Evolutionary conservation across 2,329 filamentous ascomycete species (phyloP), one percentile per base, ranked within the genome.

Genomic region (Colletotrichum truncatum): DNA sequence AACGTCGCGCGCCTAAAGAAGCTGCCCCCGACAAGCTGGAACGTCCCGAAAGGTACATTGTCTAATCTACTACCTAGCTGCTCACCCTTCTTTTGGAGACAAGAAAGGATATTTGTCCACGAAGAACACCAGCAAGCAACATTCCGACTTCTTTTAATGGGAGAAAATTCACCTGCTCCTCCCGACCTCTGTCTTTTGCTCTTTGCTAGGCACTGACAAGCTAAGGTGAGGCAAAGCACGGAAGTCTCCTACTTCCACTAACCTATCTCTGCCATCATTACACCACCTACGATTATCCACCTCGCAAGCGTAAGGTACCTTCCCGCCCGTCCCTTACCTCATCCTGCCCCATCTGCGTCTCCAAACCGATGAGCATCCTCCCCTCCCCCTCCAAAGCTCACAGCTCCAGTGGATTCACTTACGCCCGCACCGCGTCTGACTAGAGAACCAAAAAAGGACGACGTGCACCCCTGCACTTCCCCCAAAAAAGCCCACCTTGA

Each of bases 371-470:
- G 34, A 43, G 26, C 43, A 43, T 21, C 45, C 23, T 51, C 39
- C 55, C 57, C 63, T 66, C 57, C 62, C 62, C 57, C 57, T 65
- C 62, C 62, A 49, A 65, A 66, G 63, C 63, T 66, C 51, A 28
- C 36, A 66, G 63, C 63, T 66, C 49, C 46, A 32, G 63, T 66
- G 63, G 63, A 39, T 65, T 65, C 63, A 39, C 54, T 65, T 59
- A 57, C 45, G n/a, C 38, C 52, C 39, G 59, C 59, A 51, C 59
- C 49, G 58, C 59, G 45, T 66, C 53, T 62, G 21, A 41, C n/a
- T n/a, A n/a, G n/a, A 66, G 57, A 39, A 46, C 43, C 34, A 34
- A 58, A 66, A 66, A 66, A 58, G 63, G 38, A 60, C 46, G 52
- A 59, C 52, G 59, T 66, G 53, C 63, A 58, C 46, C 66, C 63